Evolutionary conservation across 768 basidiomycete genomes (phyloP), one percentile per base, ranked within the genome.

Genomic region (Crucibulum laeve): DNA sequence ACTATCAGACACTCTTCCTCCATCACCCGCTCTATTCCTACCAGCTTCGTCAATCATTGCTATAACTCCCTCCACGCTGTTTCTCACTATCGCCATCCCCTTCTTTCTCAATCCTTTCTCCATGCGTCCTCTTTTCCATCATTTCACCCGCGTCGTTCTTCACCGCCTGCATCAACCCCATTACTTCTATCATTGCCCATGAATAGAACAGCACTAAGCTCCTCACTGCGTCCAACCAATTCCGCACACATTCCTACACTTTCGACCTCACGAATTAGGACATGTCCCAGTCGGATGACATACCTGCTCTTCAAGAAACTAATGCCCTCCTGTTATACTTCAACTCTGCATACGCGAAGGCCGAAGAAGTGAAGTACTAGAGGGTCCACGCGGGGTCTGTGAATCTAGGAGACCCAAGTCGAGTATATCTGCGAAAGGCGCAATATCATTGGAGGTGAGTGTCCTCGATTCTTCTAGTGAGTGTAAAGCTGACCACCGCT

Each of bases 381-480:
- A 64, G 61, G 19, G 76, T 79, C 4, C 62, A 77, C 3, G 79
- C 79, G 5, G 80, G 80, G 13, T 82, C 79, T 0, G 71, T 70
- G 3, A 81, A 81, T 53, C 65, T 82, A 3, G 92, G 92, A 7
- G 87, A 92, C 59, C 77, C 86, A 0, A 87, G 86, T 54, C 71
- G 92, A 11, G 69, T 94, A 4, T 91, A 92, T 56, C 77, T 92
- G 13, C 74, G 92, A 34, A 95, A 93, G 65, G 88, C 91, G 0
- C 87, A 90, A 54, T 93, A 91, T 65, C 82, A 87, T 50, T 73
- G 71, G 71, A 53, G 70, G 77, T 90, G 58, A 53, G 74, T 62
- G 28, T 15, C 28, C 28, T 10, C 19, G 44, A 47, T 43, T 50
- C 35, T 48, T 54, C 8, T 26, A 5, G 18, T 14, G 26, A 17